phyloP scores from a whole-genome alignment of 2,329 filamentous ascomycete genomes.

The Hymenoscyphus fraxineus region DNA sequence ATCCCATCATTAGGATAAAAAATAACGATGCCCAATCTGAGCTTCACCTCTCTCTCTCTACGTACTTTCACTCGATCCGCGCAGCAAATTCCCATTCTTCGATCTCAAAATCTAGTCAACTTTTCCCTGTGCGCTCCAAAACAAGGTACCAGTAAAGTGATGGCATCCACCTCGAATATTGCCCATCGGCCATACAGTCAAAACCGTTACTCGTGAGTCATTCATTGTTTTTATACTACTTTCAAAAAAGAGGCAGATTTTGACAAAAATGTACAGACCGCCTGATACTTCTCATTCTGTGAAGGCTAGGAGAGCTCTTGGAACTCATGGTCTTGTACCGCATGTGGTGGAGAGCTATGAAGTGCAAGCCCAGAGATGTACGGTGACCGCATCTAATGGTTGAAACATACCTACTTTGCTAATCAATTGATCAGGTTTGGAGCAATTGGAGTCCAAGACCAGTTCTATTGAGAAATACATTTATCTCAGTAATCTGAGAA shows the following conservation, averaged over 20 bases:
- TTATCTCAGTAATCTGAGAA: constrained; percentile 31
- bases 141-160: neutral
- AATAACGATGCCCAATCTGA: neutral
- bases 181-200: neutral
- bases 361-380: constrained; percentile 31
- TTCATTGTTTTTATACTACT: neutral
- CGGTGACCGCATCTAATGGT: constrained; percentile 5
- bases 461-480: constrained; percentile 33
- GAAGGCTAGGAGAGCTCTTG: constrained; percentile 25
- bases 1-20: neutral
- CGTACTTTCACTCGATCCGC: neutral
- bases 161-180: neutral
- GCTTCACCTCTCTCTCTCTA: neutral
- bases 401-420: neutral
- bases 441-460: constrained; percentile 30
- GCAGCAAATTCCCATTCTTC: neutral
- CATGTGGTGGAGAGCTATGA: constrained; percentile 30
- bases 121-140: neutral
- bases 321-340: constrained; percentile 29
- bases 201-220: constrained; percentile 16
- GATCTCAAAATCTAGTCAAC: neutral
- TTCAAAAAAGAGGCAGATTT: neutral
- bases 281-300: constrained; percentile 31
- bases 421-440: constrained; percentile 23
- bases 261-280: constrained; percentile 3